phyloP scores from a whole-genome alignment of 768 basidiomycete species.

The Auriscalpium vulgare region DNA sequence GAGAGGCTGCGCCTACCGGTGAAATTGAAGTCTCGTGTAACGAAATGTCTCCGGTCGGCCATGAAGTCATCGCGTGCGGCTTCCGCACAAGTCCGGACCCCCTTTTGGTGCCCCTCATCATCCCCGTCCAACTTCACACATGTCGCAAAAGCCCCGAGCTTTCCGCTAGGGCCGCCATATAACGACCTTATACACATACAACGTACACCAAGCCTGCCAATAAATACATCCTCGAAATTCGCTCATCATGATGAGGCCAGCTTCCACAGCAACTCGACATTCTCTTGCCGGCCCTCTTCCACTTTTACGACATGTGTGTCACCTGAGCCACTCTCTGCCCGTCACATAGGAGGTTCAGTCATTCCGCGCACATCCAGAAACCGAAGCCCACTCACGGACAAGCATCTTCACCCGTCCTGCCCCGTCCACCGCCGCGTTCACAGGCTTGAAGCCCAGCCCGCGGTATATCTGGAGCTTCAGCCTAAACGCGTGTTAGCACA shows the following conservation, averaged over 20 bases:
- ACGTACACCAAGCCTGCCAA: too few species aligned
- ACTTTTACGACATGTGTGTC: constrained; percentile 11
- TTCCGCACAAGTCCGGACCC: too few species aligned
- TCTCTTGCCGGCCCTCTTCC: background rate
- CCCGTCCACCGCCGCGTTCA: constrained; percentile 37
- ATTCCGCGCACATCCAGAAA: background rate
- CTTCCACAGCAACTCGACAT: constrained; percentile 9
- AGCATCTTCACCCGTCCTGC: constrained; percentile 52
- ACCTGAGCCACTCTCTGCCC: constrained; percentile 10
- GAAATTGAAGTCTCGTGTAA: too few species aligned
- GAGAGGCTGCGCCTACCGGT: background rate
- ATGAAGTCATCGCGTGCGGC: too few species aligned
- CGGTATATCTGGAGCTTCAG: constrained; percentile 62
- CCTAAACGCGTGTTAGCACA: constrained; percentile 27
- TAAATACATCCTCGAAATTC: too few species aligned
- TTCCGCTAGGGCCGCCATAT: too few species aligned
- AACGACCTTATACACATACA: too few species aligned
- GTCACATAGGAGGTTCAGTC: constrained; percentile 21
- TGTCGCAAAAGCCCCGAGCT: too few species aligned
- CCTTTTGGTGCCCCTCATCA: too few species aligned
- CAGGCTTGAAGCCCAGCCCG: constrained; percentile 63
- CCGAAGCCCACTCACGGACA: constrained; percentile 43
- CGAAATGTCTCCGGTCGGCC: too few species aligned
- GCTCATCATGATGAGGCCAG: background rate
- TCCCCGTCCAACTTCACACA: too few species aligned